Percentiles rank a stretch among this genome's conserved stretches.
phyloP scores from a whole-genome alignment of 2,329 filamentous ascomycete species.

The Penicillium sp. region DNA sequence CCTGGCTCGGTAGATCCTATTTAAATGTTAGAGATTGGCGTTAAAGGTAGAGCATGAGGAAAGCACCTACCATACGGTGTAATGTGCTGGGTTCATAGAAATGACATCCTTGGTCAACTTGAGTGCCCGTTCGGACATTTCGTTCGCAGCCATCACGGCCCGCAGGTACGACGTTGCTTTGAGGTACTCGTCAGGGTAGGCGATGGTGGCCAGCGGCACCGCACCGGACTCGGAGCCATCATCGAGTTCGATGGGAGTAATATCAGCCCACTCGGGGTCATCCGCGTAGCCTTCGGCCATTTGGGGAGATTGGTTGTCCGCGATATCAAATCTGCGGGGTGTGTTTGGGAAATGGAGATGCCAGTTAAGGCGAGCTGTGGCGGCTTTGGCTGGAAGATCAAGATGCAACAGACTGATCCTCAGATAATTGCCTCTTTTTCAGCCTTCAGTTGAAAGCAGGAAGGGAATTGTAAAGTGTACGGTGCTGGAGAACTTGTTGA shows the following conservation, averaged over 20 bases:
- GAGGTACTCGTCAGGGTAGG: constrained; percentile 85
- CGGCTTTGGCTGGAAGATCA: neutral
- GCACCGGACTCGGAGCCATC: constrained; percentile 62
- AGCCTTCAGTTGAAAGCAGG: neutral
- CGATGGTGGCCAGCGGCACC: constrained; percentile 83
- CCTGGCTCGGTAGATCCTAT: constrained; percentile 79
- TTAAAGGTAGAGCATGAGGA: neutral
- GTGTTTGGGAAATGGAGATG: neutral
- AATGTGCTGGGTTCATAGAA: constrained; percentile 90
- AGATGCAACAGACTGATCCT: neutral
- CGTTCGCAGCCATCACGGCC: constrained; percentile 86
- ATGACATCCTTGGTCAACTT: constrained; percentile 88
- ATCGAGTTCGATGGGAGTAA: constrained; percentile 78
- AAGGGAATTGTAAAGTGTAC: neutral
- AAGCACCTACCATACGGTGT: constrained; percentile 79
- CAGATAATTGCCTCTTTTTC: neutral
- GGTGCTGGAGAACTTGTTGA: neutral
- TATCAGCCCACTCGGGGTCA: constrained; percentile 79
- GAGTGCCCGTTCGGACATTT: constrained; percentile 76
- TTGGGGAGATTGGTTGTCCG: constrained; percentile 8
- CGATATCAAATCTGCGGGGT: constrained; percentile 13
- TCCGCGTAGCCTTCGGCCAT: constrained; percentile 55
- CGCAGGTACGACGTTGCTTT: constrained; percentile 93
- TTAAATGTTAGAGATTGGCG: constrained; percentile 11
- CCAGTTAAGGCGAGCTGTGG: too few relatives aligned